A percentile compares a stretch with the other conserved stretches of the same genome.
These are phyloP conservation scores for Cladosporium cucumerinum DNA, from an alignment of 2,329 filamentous ascomycete species.

Conservation along the genomic window DNA sequence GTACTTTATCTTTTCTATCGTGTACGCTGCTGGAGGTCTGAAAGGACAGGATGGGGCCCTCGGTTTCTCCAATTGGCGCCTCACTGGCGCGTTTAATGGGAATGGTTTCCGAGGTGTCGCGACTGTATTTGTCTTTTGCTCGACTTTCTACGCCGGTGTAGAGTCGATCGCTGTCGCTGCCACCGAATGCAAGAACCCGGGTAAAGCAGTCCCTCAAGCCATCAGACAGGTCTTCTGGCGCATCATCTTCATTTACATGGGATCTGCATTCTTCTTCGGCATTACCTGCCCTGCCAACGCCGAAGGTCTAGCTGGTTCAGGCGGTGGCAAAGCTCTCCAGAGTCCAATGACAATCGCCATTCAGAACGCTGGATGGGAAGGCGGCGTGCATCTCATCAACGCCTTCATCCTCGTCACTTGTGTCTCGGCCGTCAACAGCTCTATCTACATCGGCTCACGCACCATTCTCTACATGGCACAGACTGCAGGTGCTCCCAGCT, in stretches of 20 bases:
- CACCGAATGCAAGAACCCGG: conserved; percentile 51
- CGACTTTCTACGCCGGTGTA: conserved; percentile 50
- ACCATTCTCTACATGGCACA: conserved; percentile 75
- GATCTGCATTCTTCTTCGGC: conserved; percentile 70
- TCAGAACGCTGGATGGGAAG: conserved; percentile 69
- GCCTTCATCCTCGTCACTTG: conserved; percentile 19
- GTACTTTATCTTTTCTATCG: conserved; percentile 42
- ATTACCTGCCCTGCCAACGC: conserved; percentile 70
- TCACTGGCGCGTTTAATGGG: conserved; percentile 39
- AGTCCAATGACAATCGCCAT: conserved; percentile 73
- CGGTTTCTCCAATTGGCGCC: conserved; percentile 38
- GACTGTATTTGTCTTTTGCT: conserved; percentile 43
- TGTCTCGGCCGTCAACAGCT: conserved; percentile 67
- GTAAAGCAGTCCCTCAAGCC: conserved; percentile 39
- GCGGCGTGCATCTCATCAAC: conserved; percentile 62
- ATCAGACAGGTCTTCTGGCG: conserved; percentile 34
- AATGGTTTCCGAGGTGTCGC: conserved; percentile 43
- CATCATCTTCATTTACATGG: conserved; percentile 60
- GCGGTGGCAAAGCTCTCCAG: conserved; percentile 60
- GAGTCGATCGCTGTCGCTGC: conserved; percentile 53
- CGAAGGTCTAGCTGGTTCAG: conserved; percentile 56
- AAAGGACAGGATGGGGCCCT: conserved; percentile 28
- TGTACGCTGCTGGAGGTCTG: conserved; percentile 35
- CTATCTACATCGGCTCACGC: conserved; percentile 73
- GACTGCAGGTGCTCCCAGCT: conserved; percentile 64